Evolutionary conservation across 129 eudicot genomes (phyloP).

Genomic region (Pulicaria dysenterica): DNA sequence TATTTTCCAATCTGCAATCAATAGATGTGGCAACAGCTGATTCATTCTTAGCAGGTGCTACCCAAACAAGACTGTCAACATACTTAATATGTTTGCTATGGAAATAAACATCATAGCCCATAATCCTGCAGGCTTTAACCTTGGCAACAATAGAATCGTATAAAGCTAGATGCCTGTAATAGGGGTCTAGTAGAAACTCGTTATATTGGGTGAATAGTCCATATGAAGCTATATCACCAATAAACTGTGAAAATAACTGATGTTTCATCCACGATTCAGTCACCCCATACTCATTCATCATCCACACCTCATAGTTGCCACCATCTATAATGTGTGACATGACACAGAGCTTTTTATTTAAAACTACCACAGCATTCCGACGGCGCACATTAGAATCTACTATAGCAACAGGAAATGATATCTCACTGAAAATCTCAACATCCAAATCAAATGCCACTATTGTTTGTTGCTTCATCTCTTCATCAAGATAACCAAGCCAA

Average conservation of each 20-base stretch:
- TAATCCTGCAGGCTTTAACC: not conserved
- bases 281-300: conserved; percentile 6
- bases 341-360: not conserved
- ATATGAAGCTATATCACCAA: not conserved
- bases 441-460: not conserved
- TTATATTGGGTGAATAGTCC: not conserved
- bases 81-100: not conserved
- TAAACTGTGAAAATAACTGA: not conserved
- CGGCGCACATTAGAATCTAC: not conserved
- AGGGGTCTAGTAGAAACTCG: not conserved
- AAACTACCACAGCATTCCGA: not conserved
- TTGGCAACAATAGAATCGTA: conserved; percentile 6
- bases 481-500: not conserved
- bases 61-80: conserved; percentile 17
- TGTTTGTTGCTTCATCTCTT: not conserved
- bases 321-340: not conserved
- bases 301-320: not conserved
- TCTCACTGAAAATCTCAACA: not conserved
- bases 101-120: not conserved
- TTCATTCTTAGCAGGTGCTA: not conserved
- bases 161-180: not conserved
- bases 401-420: not conserved
- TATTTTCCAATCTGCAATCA: not conserved
- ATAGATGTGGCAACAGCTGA: not conserved
- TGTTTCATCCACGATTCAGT: conserved; percentile 5